phyloP scores from a whole-genome alignment of 208 protist genomes.

The Acanthamoeba healyi region DNA sequence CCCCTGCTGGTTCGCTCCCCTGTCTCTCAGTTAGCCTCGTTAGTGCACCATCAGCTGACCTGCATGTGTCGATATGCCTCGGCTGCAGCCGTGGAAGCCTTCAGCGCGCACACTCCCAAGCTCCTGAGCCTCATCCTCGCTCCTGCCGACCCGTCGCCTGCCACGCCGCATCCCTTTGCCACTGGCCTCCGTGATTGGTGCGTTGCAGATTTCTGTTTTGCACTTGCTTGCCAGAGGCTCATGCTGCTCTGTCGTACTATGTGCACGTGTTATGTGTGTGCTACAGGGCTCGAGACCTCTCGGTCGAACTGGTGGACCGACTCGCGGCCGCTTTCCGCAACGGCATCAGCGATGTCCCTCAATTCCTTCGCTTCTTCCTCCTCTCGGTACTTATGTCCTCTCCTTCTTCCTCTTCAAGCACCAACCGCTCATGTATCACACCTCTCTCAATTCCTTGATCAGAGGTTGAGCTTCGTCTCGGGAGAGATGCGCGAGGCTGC shows the following conservation, averaged over 20 bases:
- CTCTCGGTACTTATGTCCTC: neutral
- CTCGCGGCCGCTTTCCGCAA: slow-evolving; percentile 11
- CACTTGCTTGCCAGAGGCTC: neutral
- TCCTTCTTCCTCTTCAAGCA: neutral
- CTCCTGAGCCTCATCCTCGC: slow-evolving; percentile 32
- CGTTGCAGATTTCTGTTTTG: neutral
- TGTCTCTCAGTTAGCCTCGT: too few species aligned
- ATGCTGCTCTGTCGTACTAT: too few species aligned
- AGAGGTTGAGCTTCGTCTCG: slow-evolving; percentile 34
- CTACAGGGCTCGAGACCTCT: slow-evolving; percentile 24
- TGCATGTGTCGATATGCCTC: neutral
- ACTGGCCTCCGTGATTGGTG: slow-evolving; percentile 51
- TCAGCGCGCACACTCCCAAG: slow-evolving; percentile 15
- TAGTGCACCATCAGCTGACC: too few species aligned
- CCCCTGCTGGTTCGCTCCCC: neutral
- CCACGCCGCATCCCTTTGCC: slow-evolving; percentile 30
- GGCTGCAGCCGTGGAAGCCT: slow-evolving; percentile 25
- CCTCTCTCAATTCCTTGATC: neutral
- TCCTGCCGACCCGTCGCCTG: slow-evolving; percentile 41
- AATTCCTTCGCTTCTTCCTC: slow-evolving; percentile 66
- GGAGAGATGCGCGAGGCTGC: slow-evolving; percentile 51
- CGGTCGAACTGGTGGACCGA: slow-evolving; percentile 7
- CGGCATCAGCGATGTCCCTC: slow-evolving; percentile 33
- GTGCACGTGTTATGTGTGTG: neutral
- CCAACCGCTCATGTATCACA: too few species aligned